Conservation (phyloP, 192 early-diverging fungal species). For the Dissophora ornata region DNA sequence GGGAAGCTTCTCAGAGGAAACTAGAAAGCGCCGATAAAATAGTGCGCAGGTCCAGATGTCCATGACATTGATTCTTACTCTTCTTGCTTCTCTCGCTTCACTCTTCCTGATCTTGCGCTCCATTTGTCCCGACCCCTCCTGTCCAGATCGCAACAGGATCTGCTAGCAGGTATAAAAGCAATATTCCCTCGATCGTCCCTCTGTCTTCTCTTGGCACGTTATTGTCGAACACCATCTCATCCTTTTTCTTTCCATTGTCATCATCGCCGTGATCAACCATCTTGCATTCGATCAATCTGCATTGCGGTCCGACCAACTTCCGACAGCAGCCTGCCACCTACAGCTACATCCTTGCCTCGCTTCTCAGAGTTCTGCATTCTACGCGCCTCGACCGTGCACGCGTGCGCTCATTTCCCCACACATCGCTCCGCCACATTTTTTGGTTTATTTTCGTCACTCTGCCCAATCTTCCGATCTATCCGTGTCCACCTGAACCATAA, state of each 20-base stretch:
- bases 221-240: too few relatives aligned
- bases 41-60: not conserved
- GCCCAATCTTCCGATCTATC: constrained; percentile 3
- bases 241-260: too few relatives aligned
- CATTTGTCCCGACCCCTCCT: too few relatives aligned
- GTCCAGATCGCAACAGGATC: not conserved
- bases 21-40: constrained; percentile 1
- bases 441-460: not conserved
- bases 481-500: not conserved
- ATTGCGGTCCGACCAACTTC: too few relatives aligned
- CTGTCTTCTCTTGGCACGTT: not conserved
- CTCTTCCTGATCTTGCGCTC: not conserved
- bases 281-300: too few relatives aligned
- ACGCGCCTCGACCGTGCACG: too few relatives aligned
- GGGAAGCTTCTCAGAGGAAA: constrained; percentile 16
- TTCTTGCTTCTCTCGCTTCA: not conserved
- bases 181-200: not conserved
- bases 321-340: too few relatives aligned
- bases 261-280: too few relatives aligned
- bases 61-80: constrained; percentile 10
- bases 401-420: not conserved
- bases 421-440: not conserved
- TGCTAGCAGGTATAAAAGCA: not conserved
- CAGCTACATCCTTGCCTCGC: too few relatives aligned
- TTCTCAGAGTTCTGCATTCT: too few relatives aligned